Evolutionary conservation across 768 basidiomycete genomes (phyloP).

Genomic region (Infundibulicybe gibba): DNA sequence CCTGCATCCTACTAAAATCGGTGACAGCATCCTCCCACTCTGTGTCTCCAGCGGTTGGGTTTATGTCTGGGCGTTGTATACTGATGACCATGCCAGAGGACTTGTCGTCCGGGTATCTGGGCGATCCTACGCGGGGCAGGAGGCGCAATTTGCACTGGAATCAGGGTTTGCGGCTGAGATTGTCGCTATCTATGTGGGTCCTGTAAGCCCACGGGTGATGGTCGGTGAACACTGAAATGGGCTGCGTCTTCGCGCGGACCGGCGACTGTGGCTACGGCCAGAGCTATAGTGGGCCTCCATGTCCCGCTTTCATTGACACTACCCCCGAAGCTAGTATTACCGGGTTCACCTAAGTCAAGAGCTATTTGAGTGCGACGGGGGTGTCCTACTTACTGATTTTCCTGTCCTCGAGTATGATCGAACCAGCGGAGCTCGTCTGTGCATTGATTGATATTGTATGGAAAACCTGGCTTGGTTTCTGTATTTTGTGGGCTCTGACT

Average conservation of each 20-base stretch:
- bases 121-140: constrained; percentile 10
- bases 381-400: no score
- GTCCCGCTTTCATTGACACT: not conserved
- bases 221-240: no score
- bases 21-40: no score
- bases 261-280: not conserved
- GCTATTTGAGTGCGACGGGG: no score
- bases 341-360: no score
- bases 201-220: not conserved
- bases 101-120: constrained; percentile 22
- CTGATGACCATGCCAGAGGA: no score
- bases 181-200: not conserved
- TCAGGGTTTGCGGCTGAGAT: not conserved
- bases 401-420: constrained; percentile 57
- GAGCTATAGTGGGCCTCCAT: not conserved
- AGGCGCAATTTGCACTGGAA: constrained; percentile 2
- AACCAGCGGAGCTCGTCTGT: constrained; percentile 53
- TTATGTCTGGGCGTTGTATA: no score
- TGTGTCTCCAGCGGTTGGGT: no score
- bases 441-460: constrained; percentile 40
- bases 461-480: constrained; percentile 49
- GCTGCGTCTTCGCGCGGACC: not conserved
- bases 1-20: no score
- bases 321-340: constrained; percentile 8
- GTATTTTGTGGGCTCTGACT: constrained; percentile 32